A percentile compares a stretch with the other conserved stretches of the same genome.
Conservation (phyloP, 164 flowering plant species). For the Magnolia kwangsiensis region DNA sequence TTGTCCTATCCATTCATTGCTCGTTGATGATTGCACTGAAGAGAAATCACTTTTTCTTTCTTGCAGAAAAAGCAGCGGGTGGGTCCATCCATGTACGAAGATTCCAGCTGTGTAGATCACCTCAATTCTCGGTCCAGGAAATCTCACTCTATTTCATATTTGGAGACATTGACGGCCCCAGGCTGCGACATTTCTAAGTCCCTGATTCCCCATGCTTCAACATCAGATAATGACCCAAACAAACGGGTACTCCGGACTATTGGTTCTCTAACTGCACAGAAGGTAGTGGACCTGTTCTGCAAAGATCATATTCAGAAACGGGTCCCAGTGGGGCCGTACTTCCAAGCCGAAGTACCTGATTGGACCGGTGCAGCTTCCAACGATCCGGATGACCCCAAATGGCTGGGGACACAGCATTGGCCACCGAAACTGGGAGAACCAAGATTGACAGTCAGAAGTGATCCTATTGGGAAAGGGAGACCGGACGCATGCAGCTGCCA, state of each 20-base stretch:
- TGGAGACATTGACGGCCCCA: slow-evolving; percentile 18
- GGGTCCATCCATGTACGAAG: slow-evolving; percentile 79
- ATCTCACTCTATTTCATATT: slow-evolving; percentile 15
- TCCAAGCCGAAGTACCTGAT: slow-evolving; percentile 66
- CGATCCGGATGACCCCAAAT: slow-evolving; percentile 47
- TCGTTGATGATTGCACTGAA: not conserved
- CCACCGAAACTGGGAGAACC: slow-evolving; percentile 36
- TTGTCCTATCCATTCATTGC: not conserved
- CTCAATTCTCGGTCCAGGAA: slow-evolving; percentile 36
- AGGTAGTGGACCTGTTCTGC: slow-evolving; percentile 13
- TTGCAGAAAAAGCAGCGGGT: slow-evolving; percentile 63
- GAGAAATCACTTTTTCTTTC: not conserved
- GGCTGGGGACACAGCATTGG: slow-evolving; percentile 75
- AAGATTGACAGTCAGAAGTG: slow-evolving; percentile 33
- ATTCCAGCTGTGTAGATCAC: slow-evolving; percentile 22
- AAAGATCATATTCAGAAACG: slow-evolving; percentile 18
- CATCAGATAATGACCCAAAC: slow-evolving; percentile 7
- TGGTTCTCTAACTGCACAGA: slow-evolving; percentile 23
- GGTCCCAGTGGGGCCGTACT: slow-evolving; percentile 46
- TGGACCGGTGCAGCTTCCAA: slow-evolving; percentile 43
- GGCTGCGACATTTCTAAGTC: slow-evolving; percentile 11
- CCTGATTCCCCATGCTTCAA: slow-evolving; percentile 4
- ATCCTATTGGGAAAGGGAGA: slow-evolving; percentile 75
- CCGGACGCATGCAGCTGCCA: slow-evolving; percentile 61
- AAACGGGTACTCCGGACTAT: slow-evolving; percentile 9